These are phyloP conservation scores for Colletotrichum tropicicola DNA, from an alignment of 2,329 filamentous ascomycete species.

Conservation along the genomic window DNA sequence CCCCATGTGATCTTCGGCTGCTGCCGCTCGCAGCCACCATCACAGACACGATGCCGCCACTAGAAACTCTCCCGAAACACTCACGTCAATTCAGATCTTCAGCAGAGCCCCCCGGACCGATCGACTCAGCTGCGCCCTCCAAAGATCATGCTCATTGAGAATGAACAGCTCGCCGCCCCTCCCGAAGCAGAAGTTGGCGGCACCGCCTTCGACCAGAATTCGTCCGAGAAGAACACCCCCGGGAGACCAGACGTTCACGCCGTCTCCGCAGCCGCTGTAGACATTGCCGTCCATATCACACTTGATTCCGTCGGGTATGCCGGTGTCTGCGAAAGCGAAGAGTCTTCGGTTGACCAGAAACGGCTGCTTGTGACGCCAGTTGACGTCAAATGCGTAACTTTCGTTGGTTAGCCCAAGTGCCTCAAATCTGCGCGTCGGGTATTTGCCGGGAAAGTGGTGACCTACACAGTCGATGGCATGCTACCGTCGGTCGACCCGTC, in stretches of 20 bases:
- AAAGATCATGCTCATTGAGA: too few species aligned
- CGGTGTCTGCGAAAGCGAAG: slow-evolving; percentile 57
- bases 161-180: too few species aligned
- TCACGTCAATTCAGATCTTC: neutral
- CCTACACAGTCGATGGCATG: too few species aligned
- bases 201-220: slow-evolving; percentile 48
- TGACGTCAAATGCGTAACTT: neutral
- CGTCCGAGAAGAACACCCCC: slow-evolving; percentile 54
- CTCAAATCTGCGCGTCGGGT: too few species aligned
- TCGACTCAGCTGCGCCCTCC: slow-evolving; percentile 43
- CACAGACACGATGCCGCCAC: neutral
- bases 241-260: slow-evolving; percentile 56
- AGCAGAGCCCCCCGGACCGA: too few species aligned
- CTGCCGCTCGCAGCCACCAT: neutral
- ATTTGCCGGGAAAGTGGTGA: too few species aligned
- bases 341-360: too few species aligned
- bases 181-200: slow-evolving; percentile 58
- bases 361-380: too few species aligned
- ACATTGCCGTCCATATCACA: slow-evolving; percentile 55
- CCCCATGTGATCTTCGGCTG: neutral
- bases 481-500: too few species aligned
- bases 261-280: slow-evolving; percentile 57
- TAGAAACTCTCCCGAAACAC: neutral
- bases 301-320: slow-evolving; percentile 56
- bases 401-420: too few species aligned